These are phyloP conservation scores for Truncatella angustata DNA, from an alignment of 2,329 filamentous ascomycete species.

Conservation along the genomic window DNA sequence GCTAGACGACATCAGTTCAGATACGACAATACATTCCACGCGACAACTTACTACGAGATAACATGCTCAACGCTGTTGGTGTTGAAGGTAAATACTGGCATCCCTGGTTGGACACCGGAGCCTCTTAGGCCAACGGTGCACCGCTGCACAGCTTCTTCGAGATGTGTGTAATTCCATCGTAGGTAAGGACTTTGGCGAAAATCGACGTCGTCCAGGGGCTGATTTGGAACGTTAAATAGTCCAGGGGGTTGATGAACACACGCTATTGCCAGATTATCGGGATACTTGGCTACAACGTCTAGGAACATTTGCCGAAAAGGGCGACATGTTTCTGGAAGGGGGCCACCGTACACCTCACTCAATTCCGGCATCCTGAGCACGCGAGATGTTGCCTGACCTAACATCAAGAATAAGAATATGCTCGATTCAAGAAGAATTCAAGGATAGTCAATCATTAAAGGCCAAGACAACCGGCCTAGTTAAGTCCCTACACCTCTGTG, in stretches of 20 bases:
- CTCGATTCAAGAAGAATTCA: background rate
- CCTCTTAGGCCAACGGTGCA: background rate
- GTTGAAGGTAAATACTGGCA: conserved; percentile 5
- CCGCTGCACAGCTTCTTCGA: background rate
- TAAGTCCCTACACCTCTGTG: no score
- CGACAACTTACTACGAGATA: background rate
- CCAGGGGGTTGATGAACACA: conserved; percentile 5
- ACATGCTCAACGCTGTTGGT: conserved; percentile 2
- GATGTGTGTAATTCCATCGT: background rate
- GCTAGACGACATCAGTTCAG: background rate
- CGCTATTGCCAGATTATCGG: conserved; percentile 4
- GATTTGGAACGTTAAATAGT: background rate
- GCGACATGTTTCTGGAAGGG: background rate
- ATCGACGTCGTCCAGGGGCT: conserved; percentile 2
- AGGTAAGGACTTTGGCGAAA: conserved; percentile 5
- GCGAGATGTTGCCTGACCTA: no score
- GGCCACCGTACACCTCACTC: conserved; percentile 2
- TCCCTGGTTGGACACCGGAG: background rate
- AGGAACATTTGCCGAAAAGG: conserved; percentile 2
- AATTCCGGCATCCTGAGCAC: background rate
- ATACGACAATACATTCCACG: no score
- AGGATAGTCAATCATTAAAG: no score
- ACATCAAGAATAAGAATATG: background rate
- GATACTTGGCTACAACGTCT: background rate
- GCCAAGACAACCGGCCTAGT: no score